Base-by-base conservation (phyloP, 2,329 filamentous ascomycete genomes). In the Aspergillus transmontanensis region DNA sequence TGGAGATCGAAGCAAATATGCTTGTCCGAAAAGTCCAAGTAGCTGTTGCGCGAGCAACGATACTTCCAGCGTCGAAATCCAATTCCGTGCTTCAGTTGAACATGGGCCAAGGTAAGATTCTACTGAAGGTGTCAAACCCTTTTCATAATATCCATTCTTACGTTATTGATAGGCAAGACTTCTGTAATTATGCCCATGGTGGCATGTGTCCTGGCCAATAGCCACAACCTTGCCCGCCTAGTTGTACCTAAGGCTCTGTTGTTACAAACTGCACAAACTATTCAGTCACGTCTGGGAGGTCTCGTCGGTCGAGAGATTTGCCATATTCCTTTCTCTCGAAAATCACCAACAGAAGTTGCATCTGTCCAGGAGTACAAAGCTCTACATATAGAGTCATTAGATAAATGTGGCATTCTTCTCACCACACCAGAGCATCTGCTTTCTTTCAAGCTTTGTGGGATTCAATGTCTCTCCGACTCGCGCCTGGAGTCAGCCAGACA, bases 141-240 rank as follows among this genome's bases (percentile, higher is more conserved):
- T 14, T 28, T 41, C 36, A 43, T 16, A 41, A 19, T 43, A 1
- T 6, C n/a, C n/a, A 12, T 45, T 1, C 36, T 23, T 57, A 41
- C 21, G 36, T 19, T 57, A 30, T 6, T 21, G 10, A 54, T 32
- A 57, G 54, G 54, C 0, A 92, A 92, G 69, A 88, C 87, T 0
- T 90, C 89, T 0, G 86, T 91, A 1, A 92, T 93, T 50, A 83
- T 90, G 0, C 89, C 89, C 0, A 88, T 90, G 62, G 84, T 90
- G 0, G 85, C 86, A 0, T 77, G 83, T 0, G 75, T 79, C 0
- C 71, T 90, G 0, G 85, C 86, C 0, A 78, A 90, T 53, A 78
- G 79, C 0, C 68, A 73, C 0, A 79, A 73, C 3, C 75, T 91
- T 0, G 80, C 82, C 0, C 77, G 89, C 1, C 81, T 91, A 0